Evolutionary conservation across 768 basidiomycete species (phyloP), one percentile per base, ranked within the genome.

Genomic region (Podaxis sp.): DNA sequence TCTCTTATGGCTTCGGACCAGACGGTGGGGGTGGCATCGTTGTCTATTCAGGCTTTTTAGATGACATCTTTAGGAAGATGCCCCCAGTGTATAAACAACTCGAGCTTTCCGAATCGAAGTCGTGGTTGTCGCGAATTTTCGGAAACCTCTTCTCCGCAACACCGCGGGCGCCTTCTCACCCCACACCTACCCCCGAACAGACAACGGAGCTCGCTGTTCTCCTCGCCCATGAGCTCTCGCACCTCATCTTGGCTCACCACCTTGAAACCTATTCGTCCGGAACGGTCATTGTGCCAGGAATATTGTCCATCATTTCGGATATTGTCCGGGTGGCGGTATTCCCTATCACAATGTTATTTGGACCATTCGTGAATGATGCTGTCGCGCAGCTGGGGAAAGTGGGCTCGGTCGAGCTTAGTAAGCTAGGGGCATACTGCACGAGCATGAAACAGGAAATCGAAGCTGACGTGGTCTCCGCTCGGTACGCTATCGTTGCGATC

Each of bases 311-410:
- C 63, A 64, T 83, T 13, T 79, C 90, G 18, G 95, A 98, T 70
- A 67, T 94, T 21, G 68, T 89, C 23, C 81, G 95, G 44, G 87
- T 93, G 2, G 69, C 94, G 35, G 73, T 95, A 13, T 98, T 95
- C 72, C 95, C 95, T 0, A 68, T 95, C 52, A 97, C 93, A 3
- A 93, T 91, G 89, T 68, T 95, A 7, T 86, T 98, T 59, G 95
- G 96, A 0, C 96, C 96, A 1, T 97, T 98, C 70, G 86, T 98
- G 61, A 95, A 96, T 68, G 96, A 99, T 66, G 95, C 93, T 2
- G 82, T 98, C 25, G 92, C 88, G 0, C 85, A 90, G 55, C 66
- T 94, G 56, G 88, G 92, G 25, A 88, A 87, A 69, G 81, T 90
- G 1, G 88, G 91, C 2, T 86, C 88, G 10, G 85, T 86, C 2